phyloP scores from a whole-genome alignment of 495 filamentous ascomycete genomes.

The Neurospora cerealis region DNA sequence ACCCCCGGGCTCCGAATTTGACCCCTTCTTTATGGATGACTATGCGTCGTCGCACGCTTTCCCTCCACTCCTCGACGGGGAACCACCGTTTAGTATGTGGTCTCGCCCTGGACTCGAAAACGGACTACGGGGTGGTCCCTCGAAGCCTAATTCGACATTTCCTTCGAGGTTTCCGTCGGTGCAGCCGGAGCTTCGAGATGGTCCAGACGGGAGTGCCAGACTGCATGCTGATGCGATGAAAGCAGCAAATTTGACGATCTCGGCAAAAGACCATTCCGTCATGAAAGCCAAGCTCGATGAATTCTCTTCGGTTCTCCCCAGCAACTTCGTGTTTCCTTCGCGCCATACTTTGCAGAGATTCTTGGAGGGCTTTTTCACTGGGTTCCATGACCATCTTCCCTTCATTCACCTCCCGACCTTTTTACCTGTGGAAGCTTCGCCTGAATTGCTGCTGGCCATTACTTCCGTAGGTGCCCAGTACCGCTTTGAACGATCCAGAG shows the following conservation, averaged over 20 bases:
- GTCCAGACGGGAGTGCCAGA: constrained; percentile 34
- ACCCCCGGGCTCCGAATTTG: constrained; percentile 26
- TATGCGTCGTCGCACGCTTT: constrained; percentile 39
- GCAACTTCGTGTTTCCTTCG: constrained; percentile 53
- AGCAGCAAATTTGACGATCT: constrained; percentile 53
- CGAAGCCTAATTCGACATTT: constrained; percentile 52
- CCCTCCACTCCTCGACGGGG: constrained; percentile 37
- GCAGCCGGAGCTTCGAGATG: constrained; percentile 52
- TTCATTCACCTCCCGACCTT: constrained; percentile 59
- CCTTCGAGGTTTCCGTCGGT: constrained; percentile 60
- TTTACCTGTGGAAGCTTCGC: constrained; percentile 39
- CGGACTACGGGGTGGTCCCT: constrained; percentile 28
- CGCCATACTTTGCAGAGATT: constrained; percentile 56
- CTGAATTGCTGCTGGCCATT: constrained; percentile 55
- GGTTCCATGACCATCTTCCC: constrained; percentile 60
- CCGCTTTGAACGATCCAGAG: constrained; percentile 56
- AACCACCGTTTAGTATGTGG: constrained; percentile 36
- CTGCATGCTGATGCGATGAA: constrained; percentile 32
- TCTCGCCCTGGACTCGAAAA: constrained; percentile 29
- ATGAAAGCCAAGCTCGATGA: constrained; percentile 56
- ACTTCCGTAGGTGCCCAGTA: constrained; percentile 58
- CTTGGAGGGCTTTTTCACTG: constrained; percentile 55
- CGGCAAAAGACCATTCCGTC: constrained; percentile 49
- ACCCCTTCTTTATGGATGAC: constrained; percentile 44
- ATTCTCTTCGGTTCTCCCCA: constrained; percentile 56